Conservation (phyloP, 768 basidiomycete genomes). For the Agaricus blazei region DNA sequence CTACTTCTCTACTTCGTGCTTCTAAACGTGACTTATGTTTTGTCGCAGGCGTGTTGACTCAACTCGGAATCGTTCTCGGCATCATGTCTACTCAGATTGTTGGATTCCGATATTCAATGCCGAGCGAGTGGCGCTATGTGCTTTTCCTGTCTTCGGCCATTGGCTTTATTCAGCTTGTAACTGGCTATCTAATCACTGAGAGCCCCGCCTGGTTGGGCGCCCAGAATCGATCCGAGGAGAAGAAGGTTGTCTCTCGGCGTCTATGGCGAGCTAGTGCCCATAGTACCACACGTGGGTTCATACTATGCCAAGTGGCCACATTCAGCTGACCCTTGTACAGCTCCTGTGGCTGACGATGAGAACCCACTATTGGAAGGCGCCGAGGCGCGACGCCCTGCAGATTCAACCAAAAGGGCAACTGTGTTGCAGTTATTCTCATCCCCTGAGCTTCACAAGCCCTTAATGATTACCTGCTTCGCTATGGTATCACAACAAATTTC, state of each 20-base stretch:
- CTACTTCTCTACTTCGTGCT: not conserved
- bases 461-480: conserved; percentile 60
- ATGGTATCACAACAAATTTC: conserved; percentile 81
- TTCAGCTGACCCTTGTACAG: conserved; percentile 1
- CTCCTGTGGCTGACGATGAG: conserved; percentile 19
- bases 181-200: conserved; percentile 54
- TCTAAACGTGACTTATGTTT: not conserved
- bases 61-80: conserved; percentile 78
- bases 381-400: conserved; percentile 18
- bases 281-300: conserved; percentile 22
- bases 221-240: conserved; percentile 44
- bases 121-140: conserved; percentile 67
- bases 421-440: conserved; percentile 47
- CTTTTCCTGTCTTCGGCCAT: conserved; percentile 55
- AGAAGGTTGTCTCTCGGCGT: conserved; percentile 37
- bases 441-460: conserved; percentile 53
- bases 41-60: conserved; percentile 66
- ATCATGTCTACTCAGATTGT: conserved; percentile 83
- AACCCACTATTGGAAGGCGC: conserved; percentile 38
- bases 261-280: conserved; percentile 46
- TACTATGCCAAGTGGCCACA: not conserved
- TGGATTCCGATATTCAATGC: conserved; percentile 67
- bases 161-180: conserved; percentile 52
- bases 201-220: conserved; percentile 65
- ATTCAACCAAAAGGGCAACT: conserved; percentile 31